phyloP scores from a whole-genome alignment of 768 basidiomycete species.

The Trametes cingulata region DNA sequence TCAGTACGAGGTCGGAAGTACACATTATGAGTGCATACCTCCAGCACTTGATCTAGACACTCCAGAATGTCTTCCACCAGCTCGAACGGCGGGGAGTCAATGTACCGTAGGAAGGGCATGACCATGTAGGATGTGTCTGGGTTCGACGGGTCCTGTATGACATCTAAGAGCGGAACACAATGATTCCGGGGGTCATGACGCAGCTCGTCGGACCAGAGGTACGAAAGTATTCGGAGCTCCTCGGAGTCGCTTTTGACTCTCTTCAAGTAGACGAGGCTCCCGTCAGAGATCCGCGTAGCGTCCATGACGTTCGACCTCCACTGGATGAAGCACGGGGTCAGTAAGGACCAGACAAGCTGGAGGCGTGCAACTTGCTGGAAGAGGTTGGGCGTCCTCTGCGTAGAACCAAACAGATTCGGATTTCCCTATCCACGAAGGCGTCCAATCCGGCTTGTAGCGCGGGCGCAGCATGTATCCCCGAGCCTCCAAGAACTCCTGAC shows the following conservation, averaged over 20 bases:
- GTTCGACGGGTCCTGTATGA: background rate
- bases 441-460: slow-evolving; percentile 20
- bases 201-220: slow-evolving; percentile 11
- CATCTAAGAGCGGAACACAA: slow-evolving; percentile 26
- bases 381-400: background rate
- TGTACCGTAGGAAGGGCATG: background rate
- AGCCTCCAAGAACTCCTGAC: slow-evolving; percentile 1
- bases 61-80: background rate
- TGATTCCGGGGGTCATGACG: slow-evolving; percentile 22
- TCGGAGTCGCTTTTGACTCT: background rate
- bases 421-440: slow-evolving; percentile 6
- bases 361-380: background rate
- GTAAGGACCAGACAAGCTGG: too few relatives aligned
- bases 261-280: slow-evolving; percentile 21
- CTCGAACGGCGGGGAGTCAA: background rate
- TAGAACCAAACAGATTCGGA: background rate
- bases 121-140: background rate
- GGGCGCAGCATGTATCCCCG: slow-evolving; percentile 26
- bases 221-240: slow-evolving; percentile 15
- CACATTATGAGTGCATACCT: background rate
- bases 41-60: background rate
- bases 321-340: background rate
- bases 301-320: slow-evolving; percentile 14
- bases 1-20: background rate
- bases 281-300: slow-evolving; percentile 24